phyloP scores from a whole-genome alignment of 2,329 filamentous ascomycete genomes.

The Microdochium nivale region DNA sequence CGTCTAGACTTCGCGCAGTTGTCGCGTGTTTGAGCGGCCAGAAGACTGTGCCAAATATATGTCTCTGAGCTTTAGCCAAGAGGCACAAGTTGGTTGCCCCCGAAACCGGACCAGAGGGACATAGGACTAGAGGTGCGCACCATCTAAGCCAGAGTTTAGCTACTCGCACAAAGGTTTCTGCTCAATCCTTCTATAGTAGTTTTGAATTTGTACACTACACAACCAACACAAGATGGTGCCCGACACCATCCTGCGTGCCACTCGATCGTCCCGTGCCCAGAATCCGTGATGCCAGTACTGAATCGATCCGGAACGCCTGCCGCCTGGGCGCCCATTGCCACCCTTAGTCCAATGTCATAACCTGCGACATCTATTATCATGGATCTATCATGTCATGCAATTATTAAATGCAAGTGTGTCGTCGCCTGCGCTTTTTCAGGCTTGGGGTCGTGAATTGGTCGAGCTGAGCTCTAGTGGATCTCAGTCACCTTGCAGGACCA shows the following conservation, averaged over 20 bases:
- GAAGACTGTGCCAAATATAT: too few relatives aligned
- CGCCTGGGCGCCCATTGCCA: not conserved
- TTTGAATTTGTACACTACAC: too few relatives aligned
- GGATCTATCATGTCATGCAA: not conserved
- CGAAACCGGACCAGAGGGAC: too few relatives aligned
- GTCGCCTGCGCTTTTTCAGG: constrained; percentile 5
- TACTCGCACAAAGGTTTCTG: too few relatives aligned
- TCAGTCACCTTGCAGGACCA: constrained; percentile 85
- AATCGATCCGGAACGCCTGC: not conserved
- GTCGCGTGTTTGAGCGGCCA: too few relatives aligned
- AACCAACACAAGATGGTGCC: not conserved
- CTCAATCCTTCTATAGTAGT: too few relatives aligned
- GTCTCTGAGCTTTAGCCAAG: too few relatives aligned
- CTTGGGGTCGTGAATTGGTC: not conserved
- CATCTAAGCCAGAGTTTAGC: too few relatives aligned
- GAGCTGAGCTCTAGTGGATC: constrained; percentile 41
- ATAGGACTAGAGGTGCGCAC: too few relatives aligned
- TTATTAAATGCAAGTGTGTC: constrained; percentile 1
- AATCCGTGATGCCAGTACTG: not conserved
- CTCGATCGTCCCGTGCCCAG: not conserved
- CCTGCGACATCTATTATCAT: not conserved
- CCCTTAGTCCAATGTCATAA: not conserved
- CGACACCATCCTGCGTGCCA: too few relatives aligned
- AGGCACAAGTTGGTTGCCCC: too few relatives aligned
- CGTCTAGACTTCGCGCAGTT: too few relatives aligned